phyloP scores from a whole-genome alignment of 129 eudicot species.

The Silybum marianum region DNA sequence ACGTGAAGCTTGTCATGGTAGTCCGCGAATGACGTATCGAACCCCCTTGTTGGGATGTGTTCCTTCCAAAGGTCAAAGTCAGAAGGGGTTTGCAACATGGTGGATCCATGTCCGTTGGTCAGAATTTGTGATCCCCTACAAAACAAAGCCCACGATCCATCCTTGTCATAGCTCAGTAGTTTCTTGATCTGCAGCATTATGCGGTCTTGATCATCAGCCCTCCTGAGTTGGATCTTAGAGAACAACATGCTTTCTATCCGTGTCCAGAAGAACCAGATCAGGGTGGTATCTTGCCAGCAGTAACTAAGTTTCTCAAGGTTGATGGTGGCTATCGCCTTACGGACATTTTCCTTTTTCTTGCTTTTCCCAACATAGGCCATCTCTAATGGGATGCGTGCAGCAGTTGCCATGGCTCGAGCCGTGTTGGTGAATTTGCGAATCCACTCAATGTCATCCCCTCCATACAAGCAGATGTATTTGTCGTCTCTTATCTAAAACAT shows the following conservation, averaged over 20 bases:
- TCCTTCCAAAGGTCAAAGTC: conserved; percentile 58
- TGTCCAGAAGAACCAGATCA: conserved; percentile 66
- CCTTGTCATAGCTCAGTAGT: conserved; percentile 68
- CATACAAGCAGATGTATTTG: conserved; percentile 56
- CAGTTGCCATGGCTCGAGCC: conserved; percentile 46
- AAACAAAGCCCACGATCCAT: conserved; percentile 78
- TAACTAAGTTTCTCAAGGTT: conserved; percentile 52
- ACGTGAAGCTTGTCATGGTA: conserved; percentile 45
- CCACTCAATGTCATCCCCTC: conserved; percentile 73
- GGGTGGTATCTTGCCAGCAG: conserved; percentile 51
- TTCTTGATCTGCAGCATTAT: conserved; percentile 69
- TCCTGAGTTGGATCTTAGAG: conserved; percentile 66
- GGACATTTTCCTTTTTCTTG: conserved; percentile 50
- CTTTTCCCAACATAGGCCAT: conserved; percentile 68
- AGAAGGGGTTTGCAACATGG: conserved; percentile 41
- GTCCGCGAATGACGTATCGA: conserved; percentile 46
- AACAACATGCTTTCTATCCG: conserved; percentile 74
- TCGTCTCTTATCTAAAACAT: conserved; percentile 41
- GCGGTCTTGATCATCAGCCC: conserved; percentile 53
- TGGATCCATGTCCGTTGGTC: conserved; percentile 46
- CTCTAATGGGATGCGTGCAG: conserved; percentile 49
- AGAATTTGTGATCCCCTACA: conserved; percentile 60
- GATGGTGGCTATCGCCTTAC: conserved; percentile 43
- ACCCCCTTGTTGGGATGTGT: conserved; percentile 38
- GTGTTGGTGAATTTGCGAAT: conserved; percentile 55